Percentiles rank a stretch among this genome's conserved stretches.
These are phyloP conservation scores for Phylloboletellus chloephorus DNA, from an alignment of 1,284 basidiomycete genomes.

Conservation along the genomic window DNA sequence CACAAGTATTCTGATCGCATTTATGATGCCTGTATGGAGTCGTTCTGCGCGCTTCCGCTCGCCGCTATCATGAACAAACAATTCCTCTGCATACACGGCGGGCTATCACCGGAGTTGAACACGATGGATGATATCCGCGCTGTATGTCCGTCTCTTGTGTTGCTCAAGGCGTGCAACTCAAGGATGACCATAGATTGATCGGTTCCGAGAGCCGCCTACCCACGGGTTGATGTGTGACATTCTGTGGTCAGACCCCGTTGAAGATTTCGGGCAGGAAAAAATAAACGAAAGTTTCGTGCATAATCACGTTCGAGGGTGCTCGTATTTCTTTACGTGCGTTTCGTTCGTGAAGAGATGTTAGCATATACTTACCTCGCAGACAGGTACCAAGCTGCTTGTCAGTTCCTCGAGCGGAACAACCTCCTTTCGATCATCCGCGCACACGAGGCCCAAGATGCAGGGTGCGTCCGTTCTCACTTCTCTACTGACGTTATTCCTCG, in stretches of 20 bases:
- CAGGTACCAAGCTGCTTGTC: constrained; percentile 87
- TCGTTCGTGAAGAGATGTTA: not conserved
- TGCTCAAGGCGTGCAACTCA: constrained; percentile 3
- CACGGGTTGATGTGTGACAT: constrained; percentile 95
- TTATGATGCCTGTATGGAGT: constrained; percentile 90
- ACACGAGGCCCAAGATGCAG: constrained; percentile 94
- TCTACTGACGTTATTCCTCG: constrained; percentile 4
- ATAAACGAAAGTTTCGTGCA: constrained; percentile 82
- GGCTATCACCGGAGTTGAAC: constrained; percentile 84
- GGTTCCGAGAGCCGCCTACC: constrained; percentile 93
- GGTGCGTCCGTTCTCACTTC: constrained; percentile 43
- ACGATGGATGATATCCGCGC: constrained; percentile 85
- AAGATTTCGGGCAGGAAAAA: constrained; percentile 92
- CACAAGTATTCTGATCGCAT: constrained; percentile 91
- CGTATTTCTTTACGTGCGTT: constrained; percentile 85
- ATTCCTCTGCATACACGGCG: constrained; percentile 93
- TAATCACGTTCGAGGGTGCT: constrained; percentile 93
- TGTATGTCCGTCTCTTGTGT: constrained; percentile 38
- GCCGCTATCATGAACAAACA: constrained; percentile 98
- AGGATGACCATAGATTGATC: constrained; percentile 62
- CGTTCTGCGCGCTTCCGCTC: constrained; percentile 87
- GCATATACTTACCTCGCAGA: constrained; percentile 6
- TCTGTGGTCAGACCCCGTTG: constrained; percentile 91
- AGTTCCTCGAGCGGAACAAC: constrained; percentile 92
- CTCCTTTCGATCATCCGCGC: constrained; percentile 92